Percentiles rank a stretch among this genome's conserved stretches.
Conservation (phyloP, 805 yeast genomes). For the Saccharomycopsis babjevae region DNA sequence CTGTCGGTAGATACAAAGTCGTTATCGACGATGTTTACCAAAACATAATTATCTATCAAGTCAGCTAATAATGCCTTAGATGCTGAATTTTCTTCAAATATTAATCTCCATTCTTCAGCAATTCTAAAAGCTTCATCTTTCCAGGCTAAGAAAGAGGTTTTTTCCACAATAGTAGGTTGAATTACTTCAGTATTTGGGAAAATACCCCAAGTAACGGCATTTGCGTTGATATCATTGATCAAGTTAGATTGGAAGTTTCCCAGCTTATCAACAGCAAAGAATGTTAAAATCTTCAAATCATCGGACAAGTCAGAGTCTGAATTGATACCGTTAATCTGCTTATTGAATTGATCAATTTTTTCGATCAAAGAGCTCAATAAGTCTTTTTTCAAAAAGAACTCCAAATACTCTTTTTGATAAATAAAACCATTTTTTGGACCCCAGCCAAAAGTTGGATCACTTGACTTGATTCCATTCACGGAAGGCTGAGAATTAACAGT, state of each 20-base stretch:
- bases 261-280: conserved; percentile 59
- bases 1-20: conserved; percentile 53
- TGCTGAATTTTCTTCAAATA: conserved; percentile 30
- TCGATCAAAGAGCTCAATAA: conserved; percentile 28
- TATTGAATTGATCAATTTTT: conserved; percentile 7
- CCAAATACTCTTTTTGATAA: conserved; percentile 89
- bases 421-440: conserved; percentile 91
- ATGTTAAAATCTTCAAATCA: conserved; percentile 48
- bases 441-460: conserved; percentile 77
- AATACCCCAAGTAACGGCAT: conserved; percentile 98
- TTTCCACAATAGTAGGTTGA: conserved; percentile 94
- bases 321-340: conserved; percentile 10
- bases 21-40: conserved; percentile 86
- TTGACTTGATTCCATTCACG: conserved; percentile 66
- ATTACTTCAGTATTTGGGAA: conserved; percentile 92
- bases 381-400: conserved; percentile 62
- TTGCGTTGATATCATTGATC: conserved; percentile 58
- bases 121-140: conserved; percentile 88
- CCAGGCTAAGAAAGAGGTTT: conserved; percentile 90
- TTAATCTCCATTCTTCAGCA: conserved; percentile 67
- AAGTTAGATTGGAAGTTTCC: conserved; percentile 58
- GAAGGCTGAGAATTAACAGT: conserved; percentile 95
- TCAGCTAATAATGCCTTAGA: conserved; percentile 34
- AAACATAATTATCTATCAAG: conserved; percentile 50
- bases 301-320: conserved; percentile 4